phyloP scores from a whole-genome alignment of 2,329 filamentous ascomycete species.

The Aspergillus fructus region DNA sequence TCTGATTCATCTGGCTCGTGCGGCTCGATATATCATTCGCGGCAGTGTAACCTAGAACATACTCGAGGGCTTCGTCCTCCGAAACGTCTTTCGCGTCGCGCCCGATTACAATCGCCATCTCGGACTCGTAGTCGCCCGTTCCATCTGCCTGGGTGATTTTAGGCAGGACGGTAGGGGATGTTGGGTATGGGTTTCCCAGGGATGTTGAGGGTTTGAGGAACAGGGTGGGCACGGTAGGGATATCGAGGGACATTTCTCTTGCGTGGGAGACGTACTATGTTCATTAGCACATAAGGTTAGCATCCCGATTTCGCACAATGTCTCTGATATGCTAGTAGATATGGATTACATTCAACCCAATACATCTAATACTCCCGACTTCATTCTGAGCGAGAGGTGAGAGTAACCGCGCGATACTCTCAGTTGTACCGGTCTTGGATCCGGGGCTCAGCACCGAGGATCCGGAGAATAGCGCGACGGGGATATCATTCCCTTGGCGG shows the following conservation, averaged over 20 bases:
- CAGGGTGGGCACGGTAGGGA: constrained; percentile 57
- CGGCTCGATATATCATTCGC: constrained; percentile 65
- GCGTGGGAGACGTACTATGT: constrained; percentile 50
- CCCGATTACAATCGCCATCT: constrained; percentile 59
- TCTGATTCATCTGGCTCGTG: constrained; percentile 54
- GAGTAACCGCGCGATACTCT: constrained; percentile 45
- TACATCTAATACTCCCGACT: constrained; percentile 59
- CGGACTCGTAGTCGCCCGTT: constrained; percentile 60
- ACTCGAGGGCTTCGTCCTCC: constrained; percentile 57
- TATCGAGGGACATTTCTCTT: constrained; percentile 52
- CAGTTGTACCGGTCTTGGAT: constrained; percentile 45
- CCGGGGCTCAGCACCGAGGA: constrained; percentile 58
- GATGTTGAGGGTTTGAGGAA: constrained; percentile 60
- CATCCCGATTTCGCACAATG: not conserved
- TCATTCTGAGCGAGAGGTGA: constrained; percentile 52
- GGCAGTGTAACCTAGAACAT: constrained; percentile 64
- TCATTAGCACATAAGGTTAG: not conserved
- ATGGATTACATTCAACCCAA: constrained; percentile 53
- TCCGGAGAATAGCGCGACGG: constrained; percentile 58
- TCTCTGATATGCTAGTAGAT: too few species aligned
- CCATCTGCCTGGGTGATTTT: constrained; percentile 54
- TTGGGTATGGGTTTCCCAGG: constrained; percentile 55
- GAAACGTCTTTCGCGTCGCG: constrained; percentile 55
- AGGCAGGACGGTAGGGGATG: constrained; percentile 51
- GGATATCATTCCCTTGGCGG: constrained; percentile 56